Evolutionary conservation across 768 basidiomycete species (phyloP), one percentile per base, ranked within the genome.

Genomic region (Leucosporidium yakuticum): DNA sequence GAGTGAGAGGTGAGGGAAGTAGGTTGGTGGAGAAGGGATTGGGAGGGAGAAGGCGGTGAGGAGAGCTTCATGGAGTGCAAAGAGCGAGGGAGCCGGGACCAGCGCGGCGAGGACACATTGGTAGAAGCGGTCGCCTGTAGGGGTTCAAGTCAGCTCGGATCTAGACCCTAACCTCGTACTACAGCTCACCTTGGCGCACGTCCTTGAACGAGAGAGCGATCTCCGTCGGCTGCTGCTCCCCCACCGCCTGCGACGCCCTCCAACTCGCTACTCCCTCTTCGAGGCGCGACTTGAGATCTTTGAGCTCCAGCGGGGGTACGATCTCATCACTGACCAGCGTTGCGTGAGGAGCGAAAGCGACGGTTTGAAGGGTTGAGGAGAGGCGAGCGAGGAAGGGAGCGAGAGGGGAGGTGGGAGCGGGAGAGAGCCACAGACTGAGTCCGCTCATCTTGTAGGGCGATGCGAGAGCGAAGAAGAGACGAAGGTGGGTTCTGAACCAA

Each of bases 1-100:
- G 55, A 64, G 63, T 29, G 63, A 64, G 47, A 64, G 63, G 56
- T 64, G 63, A 4, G 63, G 63, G 55, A 64, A 64, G 63, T 64
- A 64, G 17, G 63, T 47, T 4, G 32, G 32, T 20, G 63, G 55
- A 4, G 57, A 59, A 8, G 63, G 63, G 44, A 56, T 34, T 11
- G 63, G 31, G n/a, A 64, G 47, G 55, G 15, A 12, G 48, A 64
- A 64, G 8, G 47, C 31, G 15, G 19, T 0, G n/a, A 64, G 55
- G 55, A 64, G 47, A 1, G 54, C 23, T 21, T 57, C 44, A 55
- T 64, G 63, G 3, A 64, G 55, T 20, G 63, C 21, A 23, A 58
- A 17, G 25, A 64, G 55, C 14, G 63, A 23, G 14, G 44, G 12
- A 31, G 27, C 15, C 21, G 44, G 55, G 21, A 25, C 20, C 31